A percentile compares a stretch with the other conserved stretches of the same genome.
Evolutionary conservation across 2,329 filamentous ascomycete genomes (phyloP).

Genomic region (Fusarium phyllophilum): DNA sequence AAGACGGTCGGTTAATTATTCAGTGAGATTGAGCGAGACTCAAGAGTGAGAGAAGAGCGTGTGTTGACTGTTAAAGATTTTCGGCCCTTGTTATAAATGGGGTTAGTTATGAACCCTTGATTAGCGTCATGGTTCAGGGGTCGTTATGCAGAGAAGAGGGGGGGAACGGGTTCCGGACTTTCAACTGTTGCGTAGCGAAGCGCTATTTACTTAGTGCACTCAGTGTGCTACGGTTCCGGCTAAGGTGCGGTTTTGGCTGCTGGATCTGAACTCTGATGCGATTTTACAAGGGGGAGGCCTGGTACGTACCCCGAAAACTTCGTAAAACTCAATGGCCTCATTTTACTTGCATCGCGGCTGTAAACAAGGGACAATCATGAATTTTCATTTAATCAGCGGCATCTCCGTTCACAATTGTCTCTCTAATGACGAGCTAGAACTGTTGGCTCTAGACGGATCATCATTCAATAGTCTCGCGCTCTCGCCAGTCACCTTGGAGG

Average conservation of each 20-base stretch:
- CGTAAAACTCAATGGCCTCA: neutral
- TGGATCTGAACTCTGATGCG: neutral
- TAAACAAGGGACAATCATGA: neutral
- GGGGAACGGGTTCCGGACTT: conserved; percentile 2
- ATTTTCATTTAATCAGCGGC: neutral
- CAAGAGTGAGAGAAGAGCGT: neutral
- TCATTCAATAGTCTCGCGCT: neutral
- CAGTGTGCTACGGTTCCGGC: neutral
- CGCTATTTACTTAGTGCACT: neutral
- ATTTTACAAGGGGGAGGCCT: neutral
- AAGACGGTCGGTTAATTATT: neutral
- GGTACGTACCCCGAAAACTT: neutral
- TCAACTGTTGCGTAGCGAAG: conserved; percentile 1
- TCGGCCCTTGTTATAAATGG: conserved; percentile 1
- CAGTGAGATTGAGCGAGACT: neutral
- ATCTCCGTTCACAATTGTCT: neutral
- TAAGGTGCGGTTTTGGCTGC: neutral
- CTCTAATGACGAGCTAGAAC: neutral
- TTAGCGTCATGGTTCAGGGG: conserved; percentile 7
- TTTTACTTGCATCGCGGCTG: neutral
- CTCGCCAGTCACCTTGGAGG: neutral
- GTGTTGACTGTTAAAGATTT: conserved; percentile 5
- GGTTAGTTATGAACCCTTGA: conserved; percentile 5
- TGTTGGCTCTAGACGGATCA: neutral
- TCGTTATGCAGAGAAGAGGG: conserved; percentile 5